phyloP scores from a whole-genome alignment of 2,329 filamentous ascomycete genomes.

The Sordariomycetes sp. region DNA sequence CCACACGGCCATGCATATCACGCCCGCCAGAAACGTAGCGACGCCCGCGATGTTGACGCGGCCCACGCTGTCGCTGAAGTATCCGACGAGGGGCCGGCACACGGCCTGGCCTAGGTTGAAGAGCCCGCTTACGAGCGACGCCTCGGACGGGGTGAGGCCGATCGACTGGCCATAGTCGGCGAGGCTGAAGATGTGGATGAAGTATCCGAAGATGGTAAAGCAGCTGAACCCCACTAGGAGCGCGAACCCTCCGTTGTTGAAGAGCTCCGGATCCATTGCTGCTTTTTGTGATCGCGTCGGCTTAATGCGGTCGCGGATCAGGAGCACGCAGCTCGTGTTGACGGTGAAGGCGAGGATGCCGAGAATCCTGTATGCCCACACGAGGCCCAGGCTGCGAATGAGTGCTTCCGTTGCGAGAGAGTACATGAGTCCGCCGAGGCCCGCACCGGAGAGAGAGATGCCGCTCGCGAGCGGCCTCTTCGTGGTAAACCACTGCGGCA shows the following conservation, averaged over 20 bases:
- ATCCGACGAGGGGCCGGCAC: constrained; percentile 59
- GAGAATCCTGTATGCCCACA: constrained; percentile 54
- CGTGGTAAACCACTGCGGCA: constrained; percentile 63
- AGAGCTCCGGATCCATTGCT: constrained; percentile 50
- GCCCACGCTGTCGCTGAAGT: constrained; percentile 56
- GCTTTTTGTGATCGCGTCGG: constrained; percentile 52
- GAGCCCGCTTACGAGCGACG: constrained; percentile 57
- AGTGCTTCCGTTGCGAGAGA: constrained; percentile 55
- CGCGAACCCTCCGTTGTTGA: constrained; percentile 48
- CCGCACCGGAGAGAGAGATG: constrained; percentile 54
- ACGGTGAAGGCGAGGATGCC: constrained; percentile 50
- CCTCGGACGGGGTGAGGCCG: constrained; percentile 53
- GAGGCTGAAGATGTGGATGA: constrained; percentile 64
- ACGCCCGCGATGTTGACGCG: constrained; percentile 59
- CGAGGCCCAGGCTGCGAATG: constrained; percentile 48
- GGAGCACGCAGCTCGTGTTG: constrained; percentile 47
- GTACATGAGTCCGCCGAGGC: constrained; percentile 61
- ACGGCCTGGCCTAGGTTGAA: constrained; percentile 56
- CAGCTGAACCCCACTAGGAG: constrained; percentile 55
- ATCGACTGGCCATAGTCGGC: constrained; percentile 60
- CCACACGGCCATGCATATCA: constrained; percentile 62
- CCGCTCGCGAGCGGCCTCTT: constrained; percentile 58
- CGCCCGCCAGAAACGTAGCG: constrained; percentile 49
- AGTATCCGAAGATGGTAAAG: constrained; percentile 61
- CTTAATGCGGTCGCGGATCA: constrained; percentile 61